A percentile compares a stretch with the other conserved stretches of the same genome.
Evolutionary conservation across 2,329 filamentous ascomycete genomes (phyloP).

Genomic region (Microdochium paspali): DNA sequence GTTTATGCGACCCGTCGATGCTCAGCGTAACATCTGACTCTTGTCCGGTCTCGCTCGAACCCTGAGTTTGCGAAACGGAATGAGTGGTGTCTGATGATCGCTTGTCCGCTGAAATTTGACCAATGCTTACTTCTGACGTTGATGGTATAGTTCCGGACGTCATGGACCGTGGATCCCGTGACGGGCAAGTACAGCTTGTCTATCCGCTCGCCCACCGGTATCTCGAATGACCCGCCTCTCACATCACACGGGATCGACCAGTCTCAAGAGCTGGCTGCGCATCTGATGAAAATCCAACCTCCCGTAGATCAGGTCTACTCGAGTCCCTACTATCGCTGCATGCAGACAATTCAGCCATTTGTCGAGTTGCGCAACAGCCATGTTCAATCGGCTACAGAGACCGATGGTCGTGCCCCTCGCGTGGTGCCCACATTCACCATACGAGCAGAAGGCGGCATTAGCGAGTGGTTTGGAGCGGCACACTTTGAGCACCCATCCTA

Average conservation of each 20-base stretch:
- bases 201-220: conserved; percentile 75
- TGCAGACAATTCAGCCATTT: conserved; percentile 73
- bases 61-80: no score
- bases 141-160: conserved; percentile 70
- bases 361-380: conserved; percentile 31
- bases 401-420: conserved; percentile 7
- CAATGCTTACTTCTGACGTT: conserved; percentile 10
- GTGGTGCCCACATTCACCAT: conserved; percentile 25
- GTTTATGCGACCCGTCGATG: no score
- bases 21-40: no score
- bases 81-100: no score
- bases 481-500: conserved; percentile 79
- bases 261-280: conserved; percentile 62
- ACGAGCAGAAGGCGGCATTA: conserved; percentile 48
- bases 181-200: conserved; percentile 70
- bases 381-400: conserved; percentile 5
- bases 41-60: conserved; percentile 3
- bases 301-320: conserved; percentile 71
- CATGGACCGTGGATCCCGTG: conserved; percentile 74
- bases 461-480: conserved; percentile 88
- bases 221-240: conserved; percentile 78
- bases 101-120: no score
- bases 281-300: conserved; percentile 53
- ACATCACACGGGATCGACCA: conserved; percentile 82
- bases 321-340: conserved; percentile 78